phyloP scores from a whole-genome alignment of 116 monocot genomes.

The Iris pallida region DNA sequence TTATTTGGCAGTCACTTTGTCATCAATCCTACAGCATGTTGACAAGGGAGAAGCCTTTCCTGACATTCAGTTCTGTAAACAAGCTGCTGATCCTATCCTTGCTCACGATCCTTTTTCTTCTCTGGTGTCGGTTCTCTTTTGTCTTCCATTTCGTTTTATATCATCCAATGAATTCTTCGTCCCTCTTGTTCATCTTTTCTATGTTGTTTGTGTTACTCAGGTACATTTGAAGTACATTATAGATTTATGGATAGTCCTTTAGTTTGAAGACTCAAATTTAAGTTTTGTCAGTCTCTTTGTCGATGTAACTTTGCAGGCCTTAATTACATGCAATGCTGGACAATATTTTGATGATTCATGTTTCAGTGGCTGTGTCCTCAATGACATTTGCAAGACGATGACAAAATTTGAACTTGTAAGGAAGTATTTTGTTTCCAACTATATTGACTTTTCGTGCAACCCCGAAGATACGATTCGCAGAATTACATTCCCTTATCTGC shows the following conservation, averaged over 20 bases:
- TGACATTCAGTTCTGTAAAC: slow-evolving; percentile 70
- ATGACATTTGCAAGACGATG: slow-evolving; percentile 55
- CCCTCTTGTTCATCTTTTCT: slow-evolving; percentile 92
- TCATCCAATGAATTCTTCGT: slow-evolving; percentile 56
- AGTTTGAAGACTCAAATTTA: too few relatives aligned
- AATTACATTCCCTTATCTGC: slow-evolving; percentile 82
- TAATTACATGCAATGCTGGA: slow-evolving; percentile 71
- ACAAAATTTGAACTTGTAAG: slow-evolving; percentile 34
- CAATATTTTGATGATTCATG: slow-evolving; percentile 41
- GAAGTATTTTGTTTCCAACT: slow-evolving; percentile 56
- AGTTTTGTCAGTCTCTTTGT: too few relatives aligned
- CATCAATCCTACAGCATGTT: slow-evolving; percentile 21
- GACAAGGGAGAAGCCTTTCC: slow-evolving; percentile 40
- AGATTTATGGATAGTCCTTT: neutral
- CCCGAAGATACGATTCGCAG: slow-evolving; percentile 67
- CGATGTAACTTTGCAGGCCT: slow-evolving; percentile 45
- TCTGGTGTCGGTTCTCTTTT: slow-evolving; percentile 75
- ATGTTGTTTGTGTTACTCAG: slow-evolving; percentile 75
- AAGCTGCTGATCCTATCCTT: slow-evolving; percentile 76
- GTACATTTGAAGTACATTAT: slow-evolving; percentile 30
- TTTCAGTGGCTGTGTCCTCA: slow-evolving; percentile 36
- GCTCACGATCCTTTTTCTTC: slow-evolving; percentile 87
- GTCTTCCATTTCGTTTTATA: slow-evolving; percentile 72
- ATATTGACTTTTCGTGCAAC: slow-evolving; percentile 48
- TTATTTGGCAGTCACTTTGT: slow-evolving; percentile 29